These are phyloP conservation scores for Tricholoma furcatifolium DNA, from an alignment of 768 basidiomycete genomes.

Conservation along the genomic window DNA sequence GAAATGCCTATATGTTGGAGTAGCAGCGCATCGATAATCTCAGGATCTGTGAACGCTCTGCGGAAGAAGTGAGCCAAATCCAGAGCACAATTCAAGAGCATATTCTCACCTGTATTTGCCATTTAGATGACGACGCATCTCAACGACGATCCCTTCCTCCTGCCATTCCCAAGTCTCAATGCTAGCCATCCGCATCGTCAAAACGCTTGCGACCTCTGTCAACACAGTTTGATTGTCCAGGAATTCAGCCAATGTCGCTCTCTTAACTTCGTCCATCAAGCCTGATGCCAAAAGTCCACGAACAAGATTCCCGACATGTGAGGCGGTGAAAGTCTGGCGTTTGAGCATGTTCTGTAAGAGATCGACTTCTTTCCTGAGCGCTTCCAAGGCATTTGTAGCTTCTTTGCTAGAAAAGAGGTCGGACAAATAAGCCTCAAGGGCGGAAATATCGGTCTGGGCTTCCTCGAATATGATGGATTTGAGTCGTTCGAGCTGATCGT, in stretches of 20 bases:
- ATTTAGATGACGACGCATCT: slow-evolving; percentile 46
- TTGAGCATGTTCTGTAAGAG: slow-evolving; percentile 27
- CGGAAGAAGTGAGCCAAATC: background rate
- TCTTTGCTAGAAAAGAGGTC: slow-evolving; percentile 35
- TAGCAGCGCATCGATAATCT: slow-evolving; percentile 44
- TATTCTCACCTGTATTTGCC: slow-evolving; percentile 41
- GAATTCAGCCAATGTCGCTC: slow-evolving; percentile 41
- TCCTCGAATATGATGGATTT: slow-evolving; percentile 40
- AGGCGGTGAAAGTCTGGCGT: slow-evolving; percentile 20
- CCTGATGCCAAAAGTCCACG: slow-evolving; percentile 33
- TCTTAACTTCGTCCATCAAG: slow-evolving; percentile 39
- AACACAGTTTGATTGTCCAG: slow-evolving; percentile 35
- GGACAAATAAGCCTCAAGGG: slow-evolving; percentile 32
- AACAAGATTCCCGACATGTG: slow-evolving; percentile 30
- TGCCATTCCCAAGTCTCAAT: slow-evolving; percentile 46
- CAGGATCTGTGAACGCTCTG: slow-evolving; percentile 48
- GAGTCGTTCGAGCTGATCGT: slow-evolving; percentile 30
- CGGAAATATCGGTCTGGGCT: slow-evolving; percentile 28
- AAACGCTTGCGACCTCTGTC: slow-evolving; percentile 40
- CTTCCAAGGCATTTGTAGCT: slow-evolving; percentile 27
- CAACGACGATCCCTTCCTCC: slow-evolving; percentile 35
- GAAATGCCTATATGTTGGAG: slow-evolving; percentile 42
- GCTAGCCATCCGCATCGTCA: slow-evolving; percentile 44
- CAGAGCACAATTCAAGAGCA: background rate
- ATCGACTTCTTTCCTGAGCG: slow-evolving; percentile 28